phyloP scores from a whole-genome alignment of 2,329 filamentous ascomycete genomes.

The Botrytis elliptica region DNA sequence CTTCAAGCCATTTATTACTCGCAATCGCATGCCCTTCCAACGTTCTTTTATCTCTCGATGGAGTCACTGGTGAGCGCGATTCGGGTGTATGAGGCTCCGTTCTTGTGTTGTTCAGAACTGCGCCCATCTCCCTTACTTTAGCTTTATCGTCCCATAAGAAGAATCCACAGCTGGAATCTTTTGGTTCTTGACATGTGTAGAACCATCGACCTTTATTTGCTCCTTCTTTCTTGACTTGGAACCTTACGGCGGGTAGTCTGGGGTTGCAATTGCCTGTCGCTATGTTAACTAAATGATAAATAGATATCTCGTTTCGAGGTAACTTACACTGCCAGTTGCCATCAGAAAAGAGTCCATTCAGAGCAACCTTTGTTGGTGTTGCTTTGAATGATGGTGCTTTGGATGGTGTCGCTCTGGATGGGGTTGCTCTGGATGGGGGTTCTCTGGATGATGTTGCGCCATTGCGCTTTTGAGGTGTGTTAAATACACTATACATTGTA shows the following conservation, averaged over 20 bases:
- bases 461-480: constrained; percentile 18
- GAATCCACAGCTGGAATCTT: constrained; percentile 50
- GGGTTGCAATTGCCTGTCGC: constrained; percentile 23
- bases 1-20: constrained; percentile 27
- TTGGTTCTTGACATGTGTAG: constrained; percentile 52
- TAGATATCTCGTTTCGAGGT: too few relatives aligned
- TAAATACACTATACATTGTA: constrained; percentile 1
- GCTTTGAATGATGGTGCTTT: constrained; percentile 10
- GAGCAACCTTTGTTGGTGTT: constrained; percentile 7
- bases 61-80: constrained; percentile 20
- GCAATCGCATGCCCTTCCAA: constrained; percentile 23
- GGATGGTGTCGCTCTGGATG: constrained; percentile 1
- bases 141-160: constrained; percentile 60
- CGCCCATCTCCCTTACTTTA: constrained; percentile 44
- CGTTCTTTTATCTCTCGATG: constrained; percentile 27
- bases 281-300: background rate
- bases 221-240: constrained; percentile 49
- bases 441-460: constrained; percentile 5
- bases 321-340: constrained; percentile 22
- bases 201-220: constrained; percentile 53
- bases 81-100: constrained; percentile 41
- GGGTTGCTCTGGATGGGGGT: background rate
- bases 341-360: constrained; percentile 25
- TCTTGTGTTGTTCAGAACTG: constrained; percentile 47
- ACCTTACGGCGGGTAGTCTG: constrained; percentile 20